Evolutionary conservation across 371 early-diverging fungal genomes (phyloP).

Genomic region (Mucor lusitanicus): DNA sequence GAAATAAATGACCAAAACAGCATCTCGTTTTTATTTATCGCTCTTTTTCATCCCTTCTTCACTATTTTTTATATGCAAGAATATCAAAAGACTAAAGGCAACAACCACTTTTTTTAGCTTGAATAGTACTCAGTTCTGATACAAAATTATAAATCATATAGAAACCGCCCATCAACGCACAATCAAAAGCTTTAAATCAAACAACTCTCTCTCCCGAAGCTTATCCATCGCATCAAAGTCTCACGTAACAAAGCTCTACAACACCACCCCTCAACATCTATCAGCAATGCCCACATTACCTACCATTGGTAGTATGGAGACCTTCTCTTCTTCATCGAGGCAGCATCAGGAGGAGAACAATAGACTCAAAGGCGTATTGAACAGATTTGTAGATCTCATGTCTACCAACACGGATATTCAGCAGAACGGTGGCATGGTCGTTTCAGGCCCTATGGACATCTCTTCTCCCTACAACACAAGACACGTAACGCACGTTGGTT

Average conservation of each 20-base stretch:
- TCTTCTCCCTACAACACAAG: conserved; percentile 31
- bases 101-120: not conserved
- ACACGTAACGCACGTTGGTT: conserved; percentile 34
- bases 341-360: conserved; percentile 11
- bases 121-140: not conserved
- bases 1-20: not conserved
- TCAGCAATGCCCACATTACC: conserved; percentile 2
- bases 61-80: conserved; percentile 6
- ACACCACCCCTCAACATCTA: conserved; percentile 3
- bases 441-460: conserved; percentile 22
- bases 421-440: not conserved
- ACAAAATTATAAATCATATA: not conserved
- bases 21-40: not conserved
- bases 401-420: not conserved
- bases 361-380: conserved; percentile 24
- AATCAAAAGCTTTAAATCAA: conserved; percentile 6
- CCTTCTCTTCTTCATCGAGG: not conserved
- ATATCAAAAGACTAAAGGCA: conserved; percentile 2
- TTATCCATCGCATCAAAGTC: conserved; percentile 11
- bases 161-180: conserved; percentile 6
- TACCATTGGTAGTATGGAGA: conserved; percentile 1
- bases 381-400: conserved; percentile 26
- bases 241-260: conserved; percentile 21
- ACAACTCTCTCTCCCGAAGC: conserved; percentile 10
- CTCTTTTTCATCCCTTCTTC: not conserved